Evolutionary conservation across 2,329 filamentous ascomycete species (phyloP), one percentile per base, ranked within the genome.

Genomic region (Ophiostoma pallidulum): DNA sequence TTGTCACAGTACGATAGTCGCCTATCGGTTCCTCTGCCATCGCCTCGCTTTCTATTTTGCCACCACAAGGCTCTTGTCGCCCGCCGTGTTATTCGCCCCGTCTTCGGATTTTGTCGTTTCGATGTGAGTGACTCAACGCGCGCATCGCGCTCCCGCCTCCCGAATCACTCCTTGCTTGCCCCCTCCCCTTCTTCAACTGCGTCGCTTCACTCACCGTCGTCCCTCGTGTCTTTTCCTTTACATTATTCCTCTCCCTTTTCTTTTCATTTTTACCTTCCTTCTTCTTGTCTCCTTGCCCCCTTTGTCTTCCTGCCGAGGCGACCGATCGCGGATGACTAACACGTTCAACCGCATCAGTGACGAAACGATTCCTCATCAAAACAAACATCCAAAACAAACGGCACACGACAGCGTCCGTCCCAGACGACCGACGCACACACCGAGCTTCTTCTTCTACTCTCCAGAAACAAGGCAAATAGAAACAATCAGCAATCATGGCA

Each of bases 401-500:
- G 24, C 42, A 22, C 13, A 45, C 33, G 42, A 18, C 42, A 38
- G 24, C 16, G n/a, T 24, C 28, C 41, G 41, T 38, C 42, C n/a
- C 16, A 13, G 36, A 31, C 43, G 43, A 31, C 28, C 29, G 45
- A 47, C 45, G 37, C 28, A 26, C 24, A 28, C 18, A 35, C 20
- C 24, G 24, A 33, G 26, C 44, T 40, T 40, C 19, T 32, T 33
- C 16, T 14, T 22, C 20, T 29, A 16, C 13, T 36, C 28, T 8
- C 5, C 12, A 35, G 42, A 47, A 26, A 33, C 38, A 48, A 48
- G n/a, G 36, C 44, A 41, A 42, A 10, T 22, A 50, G 35, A 43
- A 39, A 45, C 70, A 70, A 62, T 80, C 80, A 76, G 78, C 78
- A 74, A 73, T 70, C 65, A 75, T 78, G 78, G 73, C 75, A 74